These are phyloP conservation scores for Carallia pectinifolia DNA, from an alignment of 345 rosid species.

Conservation along the genomic window DNA sequence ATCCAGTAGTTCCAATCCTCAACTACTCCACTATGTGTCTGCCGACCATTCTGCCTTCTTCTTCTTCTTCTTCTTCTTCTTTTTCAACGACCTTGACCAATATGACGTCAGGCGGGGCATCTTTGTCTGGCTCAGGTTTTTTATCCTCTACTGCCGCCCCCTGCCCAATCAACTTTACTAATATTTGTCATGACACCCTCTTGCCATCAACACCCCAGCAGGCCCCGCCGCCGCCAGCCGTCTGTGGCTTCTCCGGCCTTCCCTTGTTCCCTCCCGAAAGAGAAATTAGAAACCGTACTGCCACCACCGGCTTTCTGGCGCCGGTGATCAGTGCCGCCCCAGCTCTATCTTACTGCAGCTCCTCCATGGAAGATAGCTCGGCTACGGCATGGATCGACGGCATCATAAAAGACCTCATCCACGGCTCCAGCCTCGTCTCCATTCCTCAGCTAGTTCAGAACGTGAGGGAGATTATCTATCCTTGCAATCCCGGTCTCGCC, in stretches of 20 bases:
- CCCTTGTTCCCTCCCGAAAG: constrained; percentile 73
- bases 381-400: constrained; percentile 85
- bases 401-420: constrained; percentile 80
- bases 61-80: constrained; percentile 35
- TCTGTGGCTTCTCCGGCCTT: constrained; percentile 88
- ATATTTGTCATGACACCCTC: constrained; percentile 18
- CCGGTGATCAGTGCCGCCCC: too few species aligned
- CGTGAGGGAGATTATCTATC: constrained; percentile 85
- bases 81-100: constrained; percentile 37
- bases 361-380: constrained; percentile 61
- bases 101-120: constrained; percentile 48
- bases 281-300: constrained; percentile 21
- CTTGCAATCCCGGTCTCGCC: constrained; percentile 89
- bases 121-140: constrained; percentile 16
- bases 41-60: constrained; percentile 13
- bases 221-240: constrained; percentile 51
- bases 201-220: neutral
- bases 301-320: too few species aligned
- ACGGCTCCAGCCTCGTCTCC: constrained; percentile 65
- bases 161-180: constrained; percentile 23
- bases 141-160: too few species aligned
- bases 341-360: too few species aligned
- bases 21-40: constrained; percentile 54
- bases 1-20: constrained; percentile 28
- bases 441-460: constrained; percentile 93